phyloP scores from a whole-genome alignment of 805 yeast species.

The Grigorovia yakushimaensis region DNA sequence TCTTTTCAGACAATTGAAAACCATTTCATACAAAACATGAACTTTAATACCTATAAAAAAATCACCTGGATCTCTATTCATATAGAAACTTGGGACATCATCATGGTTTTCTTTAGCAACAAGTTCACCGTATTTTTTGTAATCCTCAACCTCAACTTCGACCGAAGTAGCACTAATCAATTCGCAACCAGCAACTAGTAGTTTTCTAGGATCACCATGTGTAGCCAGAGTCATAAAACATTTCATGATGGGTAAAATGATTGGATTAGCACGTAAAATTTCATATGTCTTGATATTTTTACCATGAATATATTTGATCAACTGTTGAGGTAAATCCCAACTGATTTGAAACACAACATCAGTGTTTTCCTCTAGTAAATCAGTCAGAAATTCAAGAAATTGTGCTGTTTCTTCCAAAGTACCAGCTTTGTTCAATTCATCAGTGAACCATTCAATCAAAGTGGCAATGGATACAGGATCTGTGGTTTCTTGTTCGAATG shows the following conservation, averaged over 20 bases:
- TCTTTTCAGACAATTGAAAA: conserved; percentile 46
- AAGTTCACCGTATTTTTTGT: conserved; percentile 4
- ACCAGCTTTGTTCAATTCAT: conserved; percentile 15
- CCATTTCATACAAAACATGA: conserved; percentile 57
- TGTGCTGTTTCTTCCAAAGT: conserved; percentile 36
- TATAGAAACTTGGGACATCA: conserved; percentile 4
- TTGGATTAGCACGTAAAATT: conserved; percentile 17
- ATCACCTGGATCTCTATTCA: conserved; percentile 17
- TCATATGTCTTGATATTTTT: conserved; percentile 28
- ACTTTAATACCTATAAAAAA: conserved; percentile 45
- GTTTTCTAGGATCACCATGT: conserved; percentile 72
- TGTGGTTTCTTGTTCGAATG: conserved; percentile 18
- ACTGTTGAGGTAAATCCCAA: conserved; percentile 79
- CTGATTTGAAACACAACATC: conserved; percentile 59
- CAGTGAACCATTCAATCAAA: conserved; percentile 20
- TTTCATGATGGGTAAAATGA: conserved; percentile 33
- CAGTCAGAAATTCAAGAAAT: conserved; percentile 39
- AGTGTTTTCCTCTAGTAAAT: conserved; percentile 36
- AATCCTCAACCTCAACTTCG: conserved; percentile 7
- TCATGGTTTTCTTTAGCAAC: conserved; percentile 3
- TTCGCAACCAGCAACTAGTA: conserved; percentile 64
- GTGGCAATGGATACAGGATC: conserved; percentile 26
- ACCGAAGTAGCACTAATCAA: conserved; percentile 30
- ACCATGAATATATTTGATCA: conserved; percentile 43
- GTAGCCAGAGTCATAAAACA: conserved; percentile 54